These are phyloP conservation scores for Raphanus sativus DNA, from an alignment of 345 rosid genomes.

Conservation along the genomic window DNA sequence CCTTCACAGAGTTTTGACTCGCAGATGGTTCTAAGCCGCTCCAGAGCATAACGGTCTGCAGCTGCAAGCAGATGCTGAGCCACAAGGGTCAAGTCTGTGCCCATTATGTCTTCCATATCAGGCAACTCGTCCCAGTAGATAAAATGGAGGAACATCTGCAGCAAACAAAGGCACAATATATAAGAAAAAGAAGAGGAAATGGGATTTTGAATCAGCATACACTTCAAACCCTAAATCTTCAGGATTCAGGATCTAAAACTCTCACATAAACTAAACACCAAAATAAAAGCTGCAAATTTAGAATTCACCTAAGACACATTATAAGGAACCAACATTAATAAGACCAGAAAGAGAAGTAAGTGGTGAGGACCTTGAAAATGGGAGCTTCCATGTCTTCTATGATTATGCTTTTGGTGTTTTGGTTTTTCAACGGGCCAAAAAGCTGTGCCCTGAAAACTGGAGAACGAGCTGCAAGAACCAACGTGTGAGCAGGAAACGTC, in stretches of 20 bases:
- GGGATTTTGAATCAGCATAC: neutral
- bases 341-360: slow-evolving; percentile 10
- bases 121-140: slow-evolving; percentile 83
- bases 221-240: neutral
- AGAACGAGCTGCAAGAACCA: slow-evolving; percentile 75
- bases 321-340: neutral
- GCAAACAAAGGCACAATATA: slow-evolving; percentile 30
- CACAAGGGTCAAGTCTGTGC: slow-evolving; percentile 61
- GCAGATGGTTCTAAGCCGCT: slow-evolving; percentile 68
- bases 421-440: slow-evolving; percentile 68
- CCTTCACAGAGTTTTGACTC: slow-evolving; percentile 69
- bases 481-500: slow-evolving; percentile 62
- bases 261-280: neutral
- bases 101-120: slow-evolving; percentile 62
- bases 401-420: slow-evolving; percentile 48
- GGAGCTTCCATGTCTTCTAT: slow-evolving; percentile 69
- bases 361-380: slow-evolving; percentile 63
- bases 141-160: slow-evolving; percentile 75
- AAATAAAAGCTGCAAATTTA: no score
- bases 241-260: neutral
- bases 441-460: slow-evolving; percentile 85
- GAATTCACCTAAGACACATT: neutral
- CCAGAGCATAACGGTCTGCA: slow-evolving; percentile 76
- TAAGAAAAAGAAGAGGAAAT: neutral
- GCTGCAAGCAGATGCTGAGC: slow-evolving; percentile 84